These are phyloP conservation scores for Musa itinerans DNA, from an alignment of 176 grass and related monocot species.

Conservation along the genomic window DNA sequence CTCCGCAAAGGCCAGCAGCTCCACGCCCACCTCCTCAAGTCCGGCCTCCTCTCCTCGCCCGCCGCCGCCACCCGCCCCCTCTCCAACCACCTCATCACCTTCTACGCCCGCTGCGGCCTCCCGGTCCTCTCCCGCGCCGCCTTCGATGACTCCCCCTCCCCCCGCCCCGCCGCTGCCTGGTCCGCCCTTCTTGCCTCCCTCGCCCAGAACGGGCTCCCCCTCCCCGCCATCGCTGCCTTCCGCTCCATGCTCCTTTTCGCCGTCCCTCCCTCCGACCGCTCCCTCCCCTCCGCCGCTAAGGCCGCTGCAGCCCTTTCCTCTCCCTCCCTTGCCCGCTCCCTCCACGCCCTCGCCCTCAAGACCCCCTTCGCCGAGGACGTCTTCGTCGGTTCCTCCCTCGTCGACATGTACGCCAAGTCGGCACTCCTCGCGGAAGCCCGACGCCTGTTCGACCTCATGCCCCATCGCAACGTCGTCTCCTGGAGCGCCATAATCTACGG, in stretches of 20 bases:
- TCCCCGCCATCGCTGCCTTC: slow-evolving; percentile 43
- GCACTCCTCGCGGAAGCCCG: slow-evolving; percentile 35
- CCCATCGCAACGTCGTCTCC: slow-evolving; percentile 76
- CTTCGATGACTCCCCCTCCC: slow-evolving; percentile 57
- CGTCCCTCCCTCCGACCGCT: slow-evolving; percentile 51
- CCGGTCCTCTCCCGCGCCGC: slow-evolving; percentile 49
- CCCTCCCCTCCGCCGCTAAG: slow-evolving; percentile 63
- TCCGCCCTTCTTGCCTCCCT: slow-evolving; percentile 63
- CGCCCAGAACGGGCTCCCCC: slow-evolving; percentile 50
- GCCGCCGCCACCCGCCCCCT: slow-evolving; percentile 41
- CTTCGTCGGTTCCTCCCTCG: slow-evolving; percentile 57
- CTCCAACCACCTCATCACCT: slow-evolving; percentile 76
- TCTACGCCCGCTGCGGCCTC: slow-evolving; percentile 65
- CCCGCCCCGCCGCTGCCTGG: slow-evolving; percentile 51
- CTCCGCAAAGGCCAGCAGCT: slow-evolving; percentile 74
- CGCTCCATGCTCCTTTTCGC: slow-evolving; percentile 48
- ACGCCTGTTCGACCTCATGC: slow-evolving; percentile 66
- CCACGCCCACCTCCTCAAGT: slow-evolving; percentile 64
- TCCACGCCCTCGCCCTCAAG: slow-evolving; percentile 64
- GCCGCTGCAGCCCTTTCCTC: slow-evolving; percentile 26
- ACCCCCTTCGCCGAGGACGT: slow-evolving; percentile 51
- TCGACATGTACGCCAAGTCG: slow-evolving; percentile 82
- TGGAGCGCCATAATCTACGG: slow-evolving; percentile 76
- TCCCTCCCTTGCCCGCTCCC: slow-evolving; percentile 27
- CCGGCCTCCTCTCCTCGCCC: slow-evolving; percentile 35